Evolutionary conservation across 345 rosid species (phyloP).

Genomic region (Erucastrum elatum): DNA sequence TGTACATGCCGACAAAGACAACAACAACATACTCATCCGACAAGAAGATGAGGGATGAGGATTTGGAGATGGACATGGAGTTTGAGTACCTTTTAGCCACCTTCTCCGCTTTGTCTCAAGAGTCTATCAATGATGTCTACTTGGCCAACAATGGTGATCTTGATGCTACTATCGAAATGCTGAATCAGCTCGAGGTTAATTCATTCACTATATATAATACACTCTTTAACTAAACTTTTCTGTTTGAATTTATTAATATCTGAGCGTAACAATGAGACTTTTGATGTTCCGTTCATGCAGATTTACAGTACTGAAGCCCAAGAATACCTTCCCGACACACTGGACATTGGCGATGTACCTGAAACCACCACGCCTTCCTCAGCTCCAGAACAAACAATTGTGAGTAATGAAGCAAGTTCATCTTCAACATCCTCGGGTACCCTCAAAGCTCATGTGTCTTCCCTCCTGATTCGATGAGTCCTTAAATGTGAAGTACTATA

Average conservation of each 20-base stretch:
- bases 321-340: constrained; percentile 71
- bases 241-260: too few relatives aligned
- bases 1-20: constrained; percentile 25
- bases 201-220: neutral
- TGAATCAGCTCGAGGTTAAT: constrained; percentile 79
- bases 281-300: constrained; percentile 41
- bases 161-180: constrained; percentile 84
- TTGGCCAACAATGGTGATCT: constrained; percentile 69
- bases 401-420: constrained; percentile 48
- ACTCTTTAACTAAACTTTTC: too few relatives aligned
- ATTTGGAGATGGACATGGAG: constrained; percentile 61
- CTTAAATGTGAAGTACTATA: constrained; percentile 8
- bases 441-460: constrained; percentile 29
- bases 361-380: constrained; percentile 45
- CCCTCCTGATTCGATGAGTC: constrained; percentile 39
- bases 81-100: constrained; percentile 63
- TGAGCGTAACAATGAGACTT: neutral
- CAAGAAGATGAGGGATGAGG: constrained; percentile 56
- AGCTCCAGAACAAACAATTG: constrained; percentile 54
- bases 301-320: constrained; percentile 49
- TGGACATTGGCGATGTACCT: constrained; percentile 86
- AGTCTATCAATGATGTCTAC: constrained; percentile 74
- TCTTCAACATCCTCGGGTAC: constrained; percentile 54
- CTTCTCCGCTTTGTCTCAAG: constrained; percentile 68
- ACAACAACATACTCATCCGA: constrained; percentile 38